Evolutionary conservation across 2,329 filamentous ascomycete genomes (phyloP).

Genomic region (Didymella arachidicola): DNA sequence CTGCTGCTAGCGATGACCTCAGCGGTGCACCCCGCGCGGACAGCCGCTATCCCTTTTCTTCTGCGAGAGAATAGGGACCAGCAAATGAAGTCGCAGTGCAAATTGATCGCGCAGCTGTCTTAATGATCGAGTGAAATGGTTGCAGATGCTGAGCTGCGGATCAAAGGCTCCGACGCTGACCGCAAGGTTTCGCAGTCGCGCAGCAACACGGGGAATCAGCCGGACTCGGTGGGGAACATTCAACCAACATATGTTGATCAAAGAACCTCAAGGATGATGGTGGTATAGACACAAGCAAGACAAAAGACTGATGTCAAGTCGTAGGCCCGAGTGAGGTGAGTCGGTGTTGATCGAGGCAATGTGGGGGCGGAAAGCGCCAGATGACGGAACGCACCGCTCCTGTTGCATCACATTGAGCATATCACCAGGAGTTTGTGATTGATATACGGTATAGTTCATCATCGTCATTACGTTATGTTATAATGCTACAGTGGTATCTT

Average conservation of each 20-base stretch:
- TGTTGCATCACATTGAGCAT: not conserved
- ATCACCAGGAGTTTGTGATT: not conserved
- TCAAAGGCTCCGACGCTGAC: conserved; percentile 2
- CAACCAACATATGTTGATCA: not conserved
- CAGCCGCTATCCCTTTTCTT: not conserved
- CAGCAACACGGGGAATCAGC: conserved; percentile 13
- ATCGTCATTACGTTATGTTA: conserved; percentile 1
- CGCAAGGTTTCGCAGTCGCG: not conserved
- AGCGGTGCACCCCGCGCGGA: not conserved
- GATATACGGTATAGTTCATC: not conserved
- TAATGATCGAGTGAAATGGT: not conserved
- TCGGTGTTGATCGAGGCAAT: not conserved
- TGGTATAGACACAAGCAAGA: not conserved
- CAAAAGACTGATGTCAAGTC: not conserved
- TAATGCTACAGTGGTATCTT: conserved; percentile 17
- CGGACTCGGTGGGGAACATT: conserved; percentile 9
- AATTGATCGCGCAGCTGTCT: not conserved
- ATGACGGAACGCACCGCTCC: not conserved
- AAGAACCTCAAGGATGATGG: not conserved
- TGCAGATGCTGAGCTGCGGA: not conserved
- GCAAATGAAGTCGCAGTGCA: not conserved
- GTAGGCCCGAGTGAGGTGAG: not conserved
- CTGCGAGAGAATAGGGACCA: not conserved
- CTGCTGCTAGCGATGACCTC: not conserved
- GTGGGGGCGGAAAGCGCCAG: not conserved